Conservation (phyloP, 768 basidiomycete species). For the Leccinum uliginosum region DNA sequence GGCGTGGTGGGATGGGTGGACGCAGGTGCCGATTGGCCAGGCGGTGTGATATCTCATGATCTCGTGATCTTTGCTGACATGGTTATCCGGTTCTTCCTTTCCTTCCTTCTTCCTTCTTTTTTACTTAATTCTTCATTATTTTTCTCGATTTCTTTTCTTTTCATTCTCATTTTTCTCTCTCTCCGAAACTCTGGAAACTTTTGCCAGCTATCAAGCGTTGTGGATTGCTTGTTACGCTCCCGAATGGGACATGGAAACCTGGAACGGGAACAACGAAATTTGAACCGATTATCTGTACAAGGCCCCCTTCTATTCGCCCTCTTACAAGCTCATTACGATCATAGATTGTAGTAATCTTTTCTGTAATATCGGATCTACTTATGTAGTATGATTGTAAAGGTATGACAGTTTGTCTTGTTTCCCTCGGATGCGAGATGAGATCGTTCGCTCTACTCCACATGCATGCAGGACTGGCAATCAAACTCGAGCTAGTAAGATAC, state of each 20-base stretch:
- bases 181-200: neutral
- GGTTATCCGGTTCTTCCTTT: neutral
- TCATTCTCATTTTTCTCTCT: neutral
- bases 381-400: neutral
- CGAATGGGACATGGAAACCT: neutral
- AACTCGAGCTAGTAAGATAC: neutral
- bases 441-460: neutral
- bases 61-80: neutral
- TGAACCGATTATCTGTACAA: neutral
- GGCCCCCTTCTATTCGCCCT: neutral
- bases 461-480: neutral
- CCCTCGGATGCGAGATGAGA: neutral
- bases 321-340: neutral
- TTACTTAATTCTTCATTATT: neutral
- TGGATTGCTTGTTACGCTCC: neutral
- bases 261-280: neutral
- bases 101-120: neutral
- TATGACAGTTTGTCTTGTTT: neutral
- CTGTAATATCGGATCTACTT: neutral
- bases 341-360: neutral
- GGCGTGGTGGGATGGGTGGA: slow-evolving; percentile 40
- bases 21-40: slow-evolving; percentile 30
- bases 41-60: slow-evolving; percentile 26
- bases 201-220: neutral
- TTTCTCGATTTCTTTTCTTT: neutral